Base-by-base conservation (phyloP, 441 rosid genomes). In the Pelargonium citronellum region DNA sequence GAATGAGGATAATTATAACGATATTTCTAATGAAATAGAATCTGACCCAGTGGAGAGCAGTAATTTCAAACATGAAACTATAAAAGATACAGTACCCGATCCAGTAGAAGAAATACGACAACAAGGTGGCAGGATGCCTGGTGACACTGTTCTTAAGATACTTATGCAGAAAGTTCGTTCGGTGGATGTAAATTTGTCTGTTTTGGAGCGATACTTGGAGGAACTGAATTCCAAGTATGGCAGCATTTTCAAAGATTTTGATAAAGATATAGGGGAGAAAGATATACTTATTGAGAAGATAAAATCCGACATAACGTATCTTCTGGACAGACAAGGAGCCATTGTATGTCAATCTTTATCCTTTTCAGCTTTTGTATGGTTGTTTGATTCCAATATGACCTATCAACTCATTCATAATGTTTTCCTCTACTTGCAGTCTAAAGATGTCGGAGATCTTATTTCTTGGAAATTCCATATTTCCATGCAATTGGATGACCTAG, bases 161-260 rank as follows among this genome's bases (percentile, higher is more conserved):
- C 78, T 93, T 77, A 88, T 91, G 97, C 96, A 91, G 81, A 93
- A 93, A 82, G 95, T 89, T 49, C 83, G 84, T 61, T 87, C 91
- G 0, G 68, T 91, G 55, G 98, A 93, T 82, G 66, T 86, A 63
- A 95, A 83, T 79, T 78, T 95, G 67, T 89, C 96, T 22, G 91
- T 90, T 20, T 73, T 95, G 73, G 99, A 95, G 80, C 84, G 87
- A 44, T 92, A 95, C 80, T 69, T 92, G 47, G 99, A 90, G 78
- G 95, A 90, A 69, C 70, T 92, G 75, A 92, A 83, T 83, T 74
- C 84, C 43, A 90, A 84, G 76, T 90, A 92, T 0, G 83, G 84
- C 8, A 82, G 69, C 71, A 91, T 89, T 66, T 88, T 91, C 61
- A 88, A 84, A 75, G 98, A 82, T 53, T 77, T 89, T 62, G 95